Base-by-base conservation (phyloP, 2,329 filamentous ascomycete species). In the Botrytis elliptica region DNA sequence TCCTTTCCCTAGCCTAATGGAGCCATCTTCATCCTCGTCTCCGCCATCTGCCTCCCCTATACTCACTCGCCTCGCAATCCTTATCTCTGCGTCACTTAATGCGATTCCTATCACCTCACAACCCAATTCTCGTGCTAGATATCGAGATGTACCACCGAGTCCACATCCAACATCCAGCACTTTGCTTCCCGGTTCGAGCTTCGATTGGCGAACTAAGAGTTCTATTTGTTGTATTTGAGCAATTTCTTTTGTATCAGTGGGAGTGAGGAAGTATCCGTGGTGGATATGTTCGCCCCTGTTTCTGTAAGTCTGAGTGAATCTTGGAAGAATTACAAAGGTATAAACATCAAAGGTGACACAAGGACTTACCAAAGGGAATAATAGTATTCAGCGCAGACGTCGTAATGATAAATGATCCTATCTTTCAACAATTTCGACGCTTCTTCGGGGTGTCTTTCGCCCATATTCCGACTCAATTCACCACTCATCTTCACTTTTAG, bases 161-260 rank as follows among this genome's bases (percentile, higher is more conserved):
- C 88, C 88, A 78, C 88, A 90, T 6, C 88, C 88, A 3, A 90
- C 88, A 76, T 90, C 88, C 10, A 90, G 85, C 25, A 90, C 84
- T n/a, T 79, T 80, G 74, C 81, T 81, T 29, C 80, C 60, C n/a
- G 80, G 1, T 77, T 77, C 0, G 81, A 75, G 1, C 88, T 79
- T 76, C 3, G 85, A 86, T n/a, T 84, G 82, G 49, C 86, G 82
- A 9, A 90, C 83, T 5, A 90, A 84, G 20, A 89, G 83, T 40
- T 84, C 83, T 78, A 90, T 88, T 46, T 90, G 83, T 77, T 87
- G 88, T 38, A 86, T 79, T 79, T 90, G 88, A 3, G 88, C 88
- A 44, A 84, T 82, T 76, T 90, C 88, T 78, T 90, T 90, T 76
- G 84, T 86, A 75, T 89, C 87, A 29, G 77, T 82, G 0, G 84